Conservation (phyloP, 768 basidiomycete genomes). For the Nidularia sp. region DNA sequence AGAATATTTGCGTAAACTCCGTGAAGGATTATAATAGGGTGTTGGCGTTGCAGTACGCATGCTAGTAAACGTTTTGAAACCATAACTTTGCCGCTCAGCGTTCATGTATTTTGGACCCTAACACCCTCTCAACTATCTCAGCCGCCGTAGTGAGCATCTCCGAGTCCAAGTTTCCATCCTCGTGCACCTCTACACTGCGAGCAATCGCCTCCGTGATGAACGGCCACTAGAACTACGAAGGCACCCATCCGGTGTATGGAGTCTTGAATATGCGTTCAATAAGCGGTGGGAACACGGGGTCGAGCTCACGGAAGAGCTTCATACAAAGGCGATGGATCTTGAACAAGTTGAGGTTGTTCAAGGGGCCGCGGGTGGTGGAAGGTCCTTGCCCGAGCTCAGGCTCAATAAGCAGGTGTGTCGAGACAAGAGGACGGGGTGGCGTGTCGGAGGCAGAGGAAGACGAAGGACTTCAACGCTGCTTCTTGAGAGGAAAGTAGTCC, state of each 20-base stretch:
- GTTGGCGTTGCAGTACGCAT: no score
- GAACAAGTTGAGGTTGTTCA: constrained; percentile 4
- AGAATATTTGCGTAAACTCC: no score
- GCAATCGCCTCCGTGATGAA: background rate
- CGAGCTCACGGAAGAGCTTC: constrained; percentile 3
- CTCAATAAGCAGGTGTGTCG: background rate
- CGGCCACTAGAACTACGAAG: background rate
- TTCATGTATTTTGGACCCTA: background rate
- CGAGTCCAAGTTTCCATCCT: background rate
- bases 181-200: background rate
- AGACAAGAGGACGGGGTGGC: background rate
- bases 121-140: background rate
- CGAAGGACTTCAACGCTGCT: background rate
- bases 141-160: background rate
- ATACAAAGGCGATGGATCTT: constrained; percentile 7
- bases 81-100: no score
- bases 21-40: no score
- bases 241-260: background rate
- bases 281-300: background rate
- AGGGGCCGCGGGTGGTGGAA: constrained; percentile 2
- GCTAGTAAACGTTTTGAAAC: no score
- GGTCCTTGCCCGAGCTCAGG: background rate
- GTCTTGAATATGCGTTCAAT: background rate
- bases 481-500: background rate
- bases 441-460: background rate